A percentile compares a stretch with the other conserved stretches of the same genome.
phyloP scores from a whole-genome alignment of 805 yeast genomes.

The Candida khao-thaluensis region DNA sequence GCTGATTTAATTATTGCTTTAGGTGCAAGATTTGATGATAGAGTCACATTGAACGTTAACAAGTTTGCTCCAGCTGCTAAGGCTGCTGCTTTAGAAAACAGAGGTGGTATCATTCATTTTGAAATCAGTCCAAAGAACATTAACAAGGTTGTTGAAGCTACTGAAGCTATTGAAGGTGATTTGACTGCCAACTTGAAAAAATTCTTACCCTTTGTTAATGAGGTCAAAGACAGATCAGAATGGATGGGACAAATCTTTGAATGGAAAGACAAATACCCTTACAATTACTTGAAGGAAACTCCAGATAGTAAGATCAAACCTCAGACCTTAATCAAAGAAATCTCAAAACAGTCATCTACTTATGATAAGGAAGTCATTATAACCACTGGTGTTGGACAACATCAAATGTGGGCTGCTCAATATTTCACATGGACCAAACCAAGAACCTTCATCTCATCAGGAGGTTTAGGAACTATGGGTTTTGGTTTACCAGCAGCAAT shows the following conservation, averaged over 20 bases:
- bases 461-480: constrained; percentile 99
- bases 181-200: constrained; percentile 73
- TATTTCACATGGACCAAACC: constrained; percentile 93
- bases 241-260: constrained; percentile 75
- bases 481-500: constrained; percentile 96
- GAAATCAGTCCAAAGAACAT: constrained; percentile 96
- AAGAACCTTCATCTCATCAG: constrained; percentile 93
- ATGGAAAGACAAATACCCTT: constrained; percentile 89
- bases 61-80: constrained; percentile 94
- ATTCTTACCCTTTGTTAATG: constrained; percentile 67
- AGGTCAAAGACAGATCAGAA: constrained; percentile 65
- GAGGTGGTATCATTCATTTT: constrained; percentile 96
- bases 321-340: constrained; percentile 81
- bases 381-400: constrained; percentile 99
- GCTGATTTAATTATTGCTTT: constrained; percentile 92
- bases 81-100: constrained; percentile 78
- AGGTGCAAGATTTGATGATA: constrained; percentile 98
- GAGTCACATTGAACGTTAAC: constrained; percentile 85
- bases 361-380: constrained; percentile 75
- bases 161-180: constrained; percentile 96
- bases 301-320: constrained; percentile 84
- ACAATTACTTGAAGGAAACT: constrained; percentile 75
- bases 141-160: constrained; percentile 94
- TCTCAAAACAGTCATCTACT: constrained; percentile 66
- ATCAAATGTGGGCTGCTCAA: constrained; percentile 99